Evolutionary conservation across 345 rosid species (phyloP), one percentile per base, ranked within the genome.

Genomic region (Citrus mangshanensis): DNA sequence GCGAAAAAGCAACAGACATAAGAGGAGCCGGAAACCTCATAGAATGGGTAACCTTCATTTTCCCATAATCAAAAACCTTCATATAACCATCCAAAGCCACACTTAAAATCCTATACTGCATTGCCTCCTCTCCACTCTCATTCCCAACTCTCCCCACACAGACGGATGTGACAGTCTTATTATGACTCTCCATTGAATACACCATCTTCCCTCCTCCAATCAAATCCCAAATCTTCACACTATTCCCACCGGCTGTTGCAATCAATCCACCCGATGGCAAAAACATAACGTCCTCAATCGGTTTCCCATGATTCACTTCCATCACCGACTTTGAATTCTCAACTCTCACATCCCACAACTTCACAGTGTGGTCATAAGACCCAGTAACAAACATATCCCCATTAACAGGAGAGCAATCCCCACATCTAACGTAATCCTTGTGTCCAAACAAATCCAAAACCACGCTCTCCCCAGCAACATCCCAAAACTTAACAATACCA

Each of bases 21-120:
- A 96, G 87, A 1, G 99, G 91, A 77, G 98, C 97, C 0, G 97
- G 98, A 75, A 87, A 93, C 89, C 97, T 89, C 95, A 89, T 91
- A 0, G 99, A 96, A 82, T 89, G 93, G 28, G 96, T 94, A 32
- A 91, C 86, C 81, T 94, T 96, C 83, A 90, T 88, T 68, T 85
- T 89, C 3, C 89, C 87, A 84, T 88, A 94, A 83, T 96, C 98
- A 37, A 96, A 94, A 56, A 89, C 97, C 76, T 96, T 96, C 98
- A 92, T 89, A 72, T 96, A 92, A 30, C 98, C 98, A 69, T 96
- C 99, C 27, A 96, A 84, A 65, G 91, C 95, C 49, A 92, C 97
- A 69, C 98, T 96, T 81, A 91, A 77, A 68, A 96, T 86, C 70
- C 98, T 87, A 81, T 86, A 74, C 82, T 92, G 86, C 81, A 70